Percentiles rank a stretch among this genome's conserved stretches.
phyloP scores from a whole-genome alignment of 331 rosid genomes.

The Pyracantha coccinea region DNA sequence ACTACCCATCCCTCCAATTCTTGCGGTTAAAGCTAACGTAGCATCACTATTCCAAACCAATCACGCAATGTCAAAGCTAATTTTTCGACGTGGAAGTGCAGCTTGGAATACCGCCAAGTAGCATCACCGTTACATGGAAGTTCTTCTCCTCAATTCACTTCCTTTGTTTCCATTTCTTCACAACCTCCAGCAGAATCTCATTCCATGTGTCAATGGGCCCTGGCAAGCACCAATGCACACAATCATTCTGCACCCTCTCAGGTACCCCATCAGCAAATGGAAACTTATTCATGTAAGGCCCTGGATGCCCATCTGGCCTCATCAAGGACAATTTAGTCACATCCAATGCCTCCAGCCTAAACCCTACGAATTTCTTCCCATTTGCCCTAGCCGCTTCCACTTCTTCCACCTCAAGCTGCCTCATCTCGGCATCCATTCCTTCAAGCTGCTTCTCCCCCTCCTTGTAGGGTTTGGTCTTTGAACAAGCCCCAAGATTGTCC shows the following conservation, averaged over 20 bases:
- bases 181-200: constrained; percentile 51
- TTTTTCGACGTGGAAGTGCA: background rate
- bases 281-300: constrained; percentile 77
- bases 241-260: constrained; percentile 74
- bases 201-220: constrained; percentile 95
- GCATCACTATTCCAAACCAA: background rate
- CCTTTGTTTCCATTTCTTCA: constrained; percentile 45
- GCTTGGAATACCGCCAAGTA: background rate
- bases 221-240: constrained; percentile 97
- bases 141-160: background rate
- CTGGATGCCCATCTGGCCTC: constrained; percentile 98
- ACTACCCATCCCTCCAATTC: no score
- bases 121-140: background rate
- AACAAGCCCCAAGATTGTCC: constrained; percentile 83
- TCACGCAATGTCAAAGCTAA: no score
- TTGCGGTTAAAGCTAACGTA: no score
- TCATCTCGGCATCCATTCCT: constrained; percentile 80
- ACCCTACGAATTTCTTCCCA: constrained; percentile 17
- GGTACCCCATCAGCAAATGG: constrained; percentile 55
- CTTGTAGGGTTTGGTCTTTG: constrained; percentile 52
- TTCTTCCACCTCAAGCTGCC: constrained; percentile 61
- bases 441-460: constrained; percentile 51
- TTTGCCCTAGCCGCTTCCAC: constrained; percentile 51
- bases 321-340: constrained; percentile 54
- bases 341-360: constrained; percentile 62